Conservation (phyloP, 306 rosid genomes). For the Cicer chorassanicum region DNA sequence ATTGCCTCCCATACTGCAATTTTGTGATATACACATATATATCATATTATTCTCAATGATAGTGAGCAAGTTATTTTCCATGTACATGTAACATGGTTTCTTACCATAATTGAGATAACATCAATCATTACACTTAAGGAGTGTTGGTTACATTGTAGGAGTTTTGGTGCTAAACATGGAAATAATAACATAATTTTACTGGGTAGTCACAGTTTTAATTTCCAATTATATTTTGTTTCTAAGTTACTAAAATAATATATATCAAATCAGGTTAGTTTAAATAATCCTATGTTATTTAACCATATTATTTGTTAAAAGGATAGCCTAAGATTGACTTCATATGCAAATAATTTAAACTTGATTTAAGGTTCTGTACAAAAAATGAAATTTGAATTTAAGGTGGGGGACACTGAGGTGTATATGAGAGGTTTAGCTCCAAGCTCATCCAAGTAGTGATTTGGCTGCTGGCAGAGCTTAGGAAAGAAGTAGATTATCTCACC, state of each 20-base stretch:
- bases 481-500: neutral
- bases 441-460: conserved; percentile 28
- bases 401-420: neutral
- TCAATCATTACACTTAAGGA: conserved; percentile 5
- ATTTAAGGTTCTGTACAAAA: conserved; percentile 4
- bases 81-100: conserved; percentile 33
- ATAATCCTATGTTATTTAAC: conserved; percentile 17
- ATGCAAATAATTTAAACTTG: conserved; percentile 26
- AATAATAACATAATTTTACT: conserved; percentile 5
- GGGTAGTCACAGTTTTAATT: conserved; percentile 11
- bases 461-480: too few species aligned
- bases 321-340: conserved; percentile 9
- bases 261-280: conserved; percentile 17
- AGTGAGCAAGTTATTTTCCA: conserved; percentile 14
- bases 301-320: conserved; percentile 4
- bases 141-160: neutral
- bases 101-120: conserved; percentile 22
- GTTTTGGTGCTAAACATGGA: conserved; percentile 25
- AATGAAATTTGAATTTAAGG: neutral
- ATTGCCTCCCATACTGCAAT: conserved; percentile 27
- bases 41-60: neutral
- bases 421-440: conserved; percentile 12
- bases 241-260: conserved; percentile 5
- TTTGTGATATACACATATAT: conserved; percentile 10
- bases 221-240: conserved; percentile 44